A percentile compares a stretch with the other conserved stretches of the same genome.
These are phyloP conservation scores for Acer negundo DNA, from an alignment of 345 rosid genomes.

Conservation along the genomic window DNA sequence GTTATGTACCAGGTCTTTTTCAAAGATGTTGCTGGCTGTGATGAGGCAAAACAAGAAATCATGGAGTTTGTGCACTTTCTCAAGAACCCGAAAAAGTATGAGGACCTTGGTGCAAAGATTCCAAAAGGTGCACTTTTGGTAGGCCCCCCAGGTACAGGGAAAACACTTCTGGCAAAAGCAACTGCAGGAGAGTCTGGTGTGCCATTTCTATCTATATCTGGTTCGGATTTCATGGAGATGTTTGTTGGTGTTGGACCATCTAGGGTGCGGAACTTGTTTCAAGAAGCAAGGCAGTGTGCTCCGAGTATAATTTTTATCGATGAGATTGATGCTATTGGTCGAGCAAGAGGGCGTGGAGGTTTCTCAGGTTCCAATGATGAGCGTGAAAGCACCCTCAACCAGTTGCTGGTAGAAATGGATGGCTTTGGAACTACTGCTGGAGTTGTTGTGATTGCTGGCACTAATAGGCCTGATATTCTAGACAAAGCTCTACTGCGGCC, in stretches of 20 bases:
- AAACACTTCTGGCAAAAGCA: constrained; percentile 97
- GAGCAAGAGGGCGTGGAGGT: constrained; percentile 96
- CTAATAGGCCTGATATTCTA: constrained; percentile 94
- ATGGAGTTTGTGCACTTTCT: constrained; percentile 98
- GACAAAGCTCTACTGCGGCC: constrained; percentile 92
- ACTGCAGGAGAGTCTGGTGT: constrained; percentile 96
- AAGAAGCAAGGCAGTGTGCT: constrained; percentile 89
- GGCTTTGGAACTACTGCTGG: constrained; percentile 97
- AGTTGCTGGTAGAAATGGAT: constrained; percentile 93
- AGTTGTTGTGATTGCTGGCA: constrained; percentile 95
- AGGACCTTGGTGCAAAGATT: constrained; percentile 92
- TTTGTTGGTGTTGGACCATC: constrained; percentile 99
- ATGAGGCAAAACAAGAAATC: constrained; percentile 96
- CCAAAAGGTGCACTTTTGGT: constrained; percentile 96
- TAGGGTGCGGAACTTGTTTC: constrained; percentile 91
- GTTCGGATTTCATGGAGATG: constrained; percentile 99
- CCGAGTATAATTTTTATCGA: constrained; percentile 94
- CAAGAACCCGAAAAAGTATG: constrained; percentile 89
- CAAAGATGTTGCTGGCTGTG: constrained; percentile 98
- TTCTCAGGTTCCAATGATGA: constrained; percentile 85
- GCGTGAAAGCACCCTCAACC: constrained; percentile 96
- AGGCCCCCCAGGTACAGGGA: constrained; percentile 97
- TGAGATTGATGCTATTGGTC: constrained; percentile 96
- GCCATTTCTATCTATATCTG: constrained; percentile 89
- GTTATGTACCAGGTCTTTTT: constrained; percentile 60